Evolutionary conservation across 1,284 basidiomycete genomes (phyloP).

Genomic region (Cutaneotrichosporon arboriforme): DNA sequence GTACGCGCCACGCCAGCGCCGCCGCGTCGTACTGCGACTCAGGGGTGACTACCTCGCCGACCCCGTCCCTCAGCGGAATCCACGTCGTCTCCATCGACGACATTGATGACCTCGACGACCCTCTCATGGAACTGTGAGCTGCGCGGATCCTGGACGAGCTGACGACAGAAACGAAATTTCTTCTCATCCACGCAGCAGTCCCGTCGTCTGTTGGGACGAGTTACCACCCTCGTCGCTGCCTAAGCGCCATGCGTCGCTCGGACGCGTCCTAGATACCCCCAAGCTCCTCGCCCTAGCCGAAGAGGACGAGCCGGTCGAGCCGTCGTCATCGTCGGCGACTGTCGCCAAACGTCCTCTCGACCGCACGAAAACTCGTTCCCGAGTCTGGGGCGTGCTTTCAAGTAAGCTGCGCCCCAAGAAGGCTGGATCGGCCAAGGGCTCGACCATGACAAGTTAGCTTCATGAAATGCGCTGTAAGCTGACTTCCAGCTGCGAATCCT

Average conservation of each 20-base stretch:
- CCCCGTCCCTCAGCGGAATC: background rate
- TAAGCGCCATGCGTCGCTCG: constrained; percentile 13
- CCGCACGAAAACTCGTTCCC: constrained; percentile 36
- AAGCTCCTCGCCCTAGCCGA: background rate
- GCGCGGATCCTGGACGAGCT: no score
- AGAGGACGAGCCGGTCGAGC: background rate
- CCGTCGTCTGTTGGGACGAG: background rate
- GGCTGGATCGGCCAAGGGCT: no score
- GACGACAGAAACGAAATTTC: background rate
- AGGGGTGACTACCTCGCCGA: background rate
- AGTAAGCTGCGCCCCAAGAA: constrained; percentile 8
- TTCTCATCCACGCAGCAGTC: background rate
- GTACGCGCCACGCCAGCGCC: constrained; percentile 12
- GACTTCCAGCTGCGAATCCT: no score
- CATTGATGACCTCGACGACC: constrained; percentile 6
- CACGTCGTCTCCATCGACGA: constrained; percentile 4
- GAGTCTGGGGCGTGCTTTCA: constrained; percentile 34
- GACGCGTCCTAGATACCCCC: constrained; percentile 8
- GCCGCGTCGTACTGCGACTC: background rate
- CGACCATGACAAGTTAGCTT: no score
- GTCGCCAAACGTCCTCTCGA: constrained; percentile 7
- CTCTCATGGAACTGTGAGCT: constrained; percentile 6
- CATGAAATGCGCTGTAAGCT: no score
- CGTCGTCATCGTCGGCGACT: background rate
- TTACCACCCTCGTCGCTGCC: background rate